Base-by-base conservation (phyloP, 257 asterid species). In the Solanum arcanum region DNA sequence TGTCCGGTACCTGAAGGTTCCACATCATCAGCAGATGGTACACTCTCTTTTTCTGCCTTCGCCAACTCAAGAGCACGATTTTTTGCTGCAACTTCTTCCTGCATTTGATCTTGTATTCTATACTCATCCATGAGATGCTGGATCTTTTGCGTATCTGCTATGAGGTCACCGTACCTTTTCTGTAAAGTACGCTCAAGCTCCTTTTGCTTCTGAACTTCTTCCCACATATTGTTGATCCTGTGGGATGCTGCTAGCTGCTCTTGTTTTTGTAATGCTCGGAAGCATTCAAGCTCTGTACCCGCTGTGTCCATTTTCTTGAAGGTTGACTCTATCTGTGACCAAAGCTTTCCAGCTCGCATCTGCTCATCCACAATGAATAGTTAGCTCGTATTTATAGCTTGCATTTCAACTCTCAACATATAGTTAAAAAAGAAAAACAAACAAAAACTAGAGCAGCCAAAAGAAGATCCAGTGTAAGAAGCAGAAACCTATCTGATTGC, bases 201-300 rank as follows among this genome's bases (percentile, higher is more conserved):
- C 91, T 97, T 97, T 91, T 97, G 99, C 89, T 96, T 97, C 95
- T 97, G 98, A 76, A 94, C 98, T 92, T 97, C 99, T 92, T 97
- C 99, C 99, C 99, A 97, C 29, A 95, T 93, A 86, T 91, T 90
- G 88, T 96, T 91, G 86, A 96, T 93, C 90, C 99, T 92, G 86
- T 94, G 92, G 21, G 97, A 87, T 64, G 98, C 97, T 29, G 98
- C 95, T 82, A 92, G 31, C 29, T 91, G 92, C 87, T 97, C 99
- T 93, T 96, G 98, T 90, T 91, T 92, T 89, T 95, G 98, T 88
- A 97, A 86, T 86, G 95, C 96, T 88, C 88, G 91, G 91, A 96
- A 97, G 89, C 99, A 97, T 89, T 93, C 98, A 0, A 95, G 94
- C 89, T 97, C 99, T 31, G 99, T 96, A 73, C 94, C 98, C 3